These are phyloP conservation scores for Microcos paniculata DNA, from an alignment of 345 rosid species.

Conservation along the genomic window DNA sequence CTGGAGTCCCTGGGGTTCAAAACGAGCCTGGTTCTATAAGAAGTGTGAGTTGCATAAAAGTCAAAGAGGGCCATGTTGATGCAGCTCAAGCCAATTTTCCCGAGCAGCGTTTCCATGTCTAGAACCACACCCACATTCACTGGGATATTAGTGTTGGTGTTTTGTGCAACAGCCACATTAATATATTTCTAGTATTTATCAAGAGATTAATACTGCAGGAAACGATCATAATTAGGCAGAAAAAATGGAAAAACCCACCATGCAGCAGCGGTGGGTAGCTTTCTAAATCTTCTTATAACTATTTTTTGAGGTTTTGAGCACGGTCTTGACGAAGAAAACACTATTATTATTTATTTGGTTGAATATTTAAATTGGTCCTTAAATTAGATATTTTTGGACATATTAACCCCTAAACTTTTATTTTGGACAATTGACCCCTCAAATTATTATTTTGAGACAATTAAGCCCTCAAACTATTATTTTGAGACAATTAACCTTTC, in stretches of 20 bases:
- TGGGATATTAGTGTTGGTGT: slow-evolving; percentile 6
- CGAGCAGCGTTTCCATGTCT: slow-evolving; percentile 27
- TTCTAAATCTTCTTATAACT: neutral
- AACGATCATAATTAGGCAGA: neutral
- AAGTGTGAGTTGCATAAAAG: slow-evolving; percentile 35
- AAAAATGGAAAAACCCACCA: neutral
- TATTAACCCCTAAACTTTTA: too few relatives aligned
- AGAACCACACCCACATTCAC: slow-evolving; percentile 56
- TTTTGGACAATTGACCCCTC: too few relatives aligned
- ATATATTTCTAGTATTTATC: too few relatives aligned
- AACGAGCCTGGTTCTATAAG: slow-evolving; percentile 49
- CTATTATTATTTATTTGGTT: too few relatives aligned
- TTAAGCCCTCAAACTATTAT: too few relatives aligned
- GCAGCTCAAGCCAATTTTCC: slow-evolving; percentile 37
- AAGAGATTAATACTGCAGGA: neutral
- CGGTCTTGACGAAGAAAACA: neutral
- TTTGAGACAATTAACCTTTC: too few relatives aligned
- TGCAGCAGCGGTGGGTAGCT: neutral
- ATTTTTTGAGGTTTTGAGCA: neutral
- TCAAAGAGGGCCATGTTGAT: slow-evolving; percentile 56
- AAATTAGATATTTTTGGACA: too few relatives aligned
- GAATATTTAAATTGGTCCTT: too few relatives aligned
- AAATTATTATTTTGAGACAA: too few relatives aligned
- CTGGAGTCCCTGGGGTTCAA: slow-evolving; percentile 40
- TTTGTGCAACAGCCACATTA: slow-evolving; percentile 21